These are phyloP conservation scores for Plasmodium billcollinsi DNA, from an alignment of 169 alveolate species.

Conservation along the genomic window DNA sequence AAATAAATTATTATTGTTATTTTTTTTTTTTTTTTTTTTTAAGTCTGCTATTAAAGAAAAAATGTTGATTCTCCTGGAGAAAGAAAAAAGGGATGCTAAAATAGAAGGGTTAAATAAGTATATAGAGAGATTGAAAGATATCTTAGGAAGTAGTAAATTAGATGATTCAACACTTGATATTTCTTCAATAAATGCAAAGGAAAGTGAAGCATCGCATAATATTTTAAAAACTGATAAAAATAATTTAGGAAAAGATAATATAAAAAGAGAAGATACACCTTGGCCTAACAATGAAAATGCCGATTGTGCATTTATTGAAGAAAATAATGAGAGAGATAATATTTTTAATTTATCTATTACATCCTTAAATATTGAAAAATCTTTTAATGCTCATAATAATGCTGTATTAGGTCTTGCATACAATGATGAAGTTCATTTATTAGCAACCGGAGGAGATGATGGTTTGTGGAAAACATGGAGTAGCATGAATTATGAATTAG, in stretches of 20 bases:
- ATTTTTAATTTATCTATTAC: conserved; percentile 41
- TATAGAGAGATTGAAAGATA: conserved; percentile 45
- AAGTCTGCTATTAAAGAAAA: conserved; percentile 72
- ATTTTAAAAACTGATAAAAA: conserved; percentile 53
- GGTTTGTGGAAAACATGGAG: conserved; percentile 77
- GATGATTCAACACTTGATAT: conserved; percentile 11
- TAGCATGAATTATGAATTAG: conserved; percentile 67
- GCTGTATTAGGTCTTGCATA: conserved; percentile 75
- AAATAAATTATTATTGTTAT: conserved; percentile 6
- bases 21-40: conserved; percentile 21
- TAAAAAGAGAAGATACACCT: conserved; percentile 70
- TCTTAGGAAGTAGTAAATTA: conserved; percentile 54
- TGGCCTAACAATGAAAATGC: conserved; percentile 73
- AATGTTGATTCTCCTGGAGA: conserved; percentile 47
- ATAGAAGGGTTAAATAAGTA: conserved; percentile 74
- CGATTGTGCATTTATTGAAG: conserved; percentile 42
- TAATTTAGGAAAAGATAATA: conserved; percentile 31
- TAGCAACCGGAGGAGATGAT: conserved; percentile 78
- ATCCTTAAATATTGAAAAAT: conserved; percentile 59
- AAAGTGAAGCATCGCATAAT: conserved; percentile 19
- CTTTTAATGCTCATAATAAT: conserved; percentile 70
- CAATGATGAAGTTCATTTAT: conserved; percentile 54
- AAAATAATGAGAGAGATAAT: conserved; percentile 20
- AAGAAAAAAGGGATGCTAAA: conserved; percentile 72
- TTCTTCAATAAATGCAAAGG: conserved; percentile 23